Base-by-base conservation (phyloP, 1,284 basidiomycete species). In the Cronartium quercuum region DNA sequence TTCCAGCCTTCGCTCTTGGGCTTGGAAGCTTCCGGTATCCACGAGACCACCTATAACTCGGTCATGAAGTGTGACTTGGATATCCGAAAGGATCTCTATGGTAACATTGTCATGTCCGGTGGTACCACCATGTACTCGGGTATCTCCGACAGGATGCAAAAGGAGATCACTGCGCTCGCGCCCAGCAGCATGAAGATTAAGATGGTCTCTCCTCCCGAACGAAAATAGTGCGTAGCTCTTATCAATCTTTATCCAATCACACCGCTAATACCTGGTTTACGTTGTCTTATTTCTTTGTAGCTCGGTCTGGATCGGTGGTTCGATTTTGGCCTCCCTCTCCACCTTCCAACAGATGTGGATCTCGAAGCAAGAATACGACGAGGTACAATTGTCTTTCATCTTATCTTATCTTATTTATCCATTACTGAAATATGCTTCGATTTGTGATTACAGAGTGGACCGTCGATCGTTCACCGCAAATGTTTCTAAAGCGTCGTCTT, bases 281-380 rank as follows among this genome's bases (percentile, higher is more conserved):
- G 21, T 24, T 35, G 38, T 68, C 15, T 21, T 34, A 38, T 65
- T 55, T 6, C 18, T 42, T 10, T 34, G n/a, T 24, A 75, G 71
- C 87, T 92, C 91, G 73, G 94, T 96, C 84, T 98, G 94, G 94
- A 98, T 98, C 82, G 94, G 95, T 87, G 94, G 95, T 81, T 96
- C 93, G 78, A 98, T 98, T 83, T 86, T 97, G 78, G 92, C 93
- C 47, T 96, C 94, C 76, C 88, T 97, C 76, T 91, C 89, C 79
- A 97, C 94, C 78, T 97, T 97, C 92, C 94, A 96, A 86, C 85
- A 86, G 82, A 84, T 84, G 83, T 84, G 83, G 81, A 75, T 75
- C 18, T 75, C 71, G n/a, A 75, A 75, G 41, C 71, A 75, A 67
- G 71, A 75, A 42, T 75, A 75, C 21, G 71, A 75, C 67, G 71